These are phyloP conservation scores for Adenanthera pavonina DNA, from an alignment of 306 rosid species.

Conservation along the genomic window DNA sequence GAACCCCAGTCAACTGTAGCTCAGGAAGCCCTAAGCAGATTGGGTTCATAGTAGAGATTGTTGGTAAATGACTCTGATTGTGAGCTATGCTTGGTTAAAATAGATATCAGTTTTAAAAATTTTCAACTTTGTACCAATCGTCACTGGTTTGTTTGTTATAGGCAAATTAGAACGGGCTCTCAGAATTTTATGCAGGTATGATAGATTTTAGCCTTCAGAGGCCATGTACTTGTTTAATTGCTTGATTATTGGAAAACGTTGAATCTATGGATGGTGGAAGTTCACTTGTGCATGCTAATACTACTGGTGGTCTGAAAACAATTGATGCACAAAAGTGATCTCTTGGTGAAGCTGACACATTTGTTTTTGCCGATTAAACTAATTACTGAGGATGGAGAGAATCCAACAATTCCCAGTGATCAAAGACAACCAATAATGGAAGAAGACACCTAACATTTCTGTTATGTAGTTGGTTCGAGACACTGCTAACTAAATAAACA, in stretches of 20 bases:
- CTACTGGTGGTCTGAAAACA: not conserved
- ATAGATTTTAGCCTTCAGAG: not conserved
- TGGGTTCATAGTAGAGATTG: slow-evolving; percentile 39
- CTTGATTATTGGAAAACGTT: not conserved
- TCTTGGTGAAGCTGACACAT: not conserved
- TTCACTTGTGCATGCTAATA: not conserved
- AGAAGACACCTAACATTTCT: not conserved
- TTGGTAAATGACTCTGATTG: not conserved
- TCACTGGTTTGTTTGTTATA: not conserved
- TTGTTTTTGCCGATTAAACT: not conserved
- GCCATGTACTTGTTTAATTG: not conserved
- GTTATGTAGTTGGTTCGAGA: slow-evolving; percentile 24
- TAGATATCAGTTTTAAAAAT: not conserved
- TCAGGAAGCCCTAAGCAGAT: slow-evolving; percentile 63
- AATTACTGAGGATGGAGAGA: not conserved
- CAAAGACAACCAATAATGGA: not conserved
- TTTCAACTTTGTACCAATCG: not conserved
- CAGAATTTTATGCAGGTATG: not conserved
- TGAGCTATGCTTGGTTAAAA: not conserved
- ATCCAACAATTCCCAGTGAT: not conserved
- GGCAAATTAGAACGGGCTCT: not conserved
- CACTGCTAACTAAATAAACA: slow-evolving; percentile 18
- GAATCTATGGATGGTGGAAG: not conserved
- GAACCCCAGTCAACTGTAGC: slow-evolving; percentile 58
- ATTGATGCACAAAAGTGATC: not conserved